phyloP scores from a whole-genome alignment of 1,139 yeast species.

The Wickerhamomyces sp. region DNA sequence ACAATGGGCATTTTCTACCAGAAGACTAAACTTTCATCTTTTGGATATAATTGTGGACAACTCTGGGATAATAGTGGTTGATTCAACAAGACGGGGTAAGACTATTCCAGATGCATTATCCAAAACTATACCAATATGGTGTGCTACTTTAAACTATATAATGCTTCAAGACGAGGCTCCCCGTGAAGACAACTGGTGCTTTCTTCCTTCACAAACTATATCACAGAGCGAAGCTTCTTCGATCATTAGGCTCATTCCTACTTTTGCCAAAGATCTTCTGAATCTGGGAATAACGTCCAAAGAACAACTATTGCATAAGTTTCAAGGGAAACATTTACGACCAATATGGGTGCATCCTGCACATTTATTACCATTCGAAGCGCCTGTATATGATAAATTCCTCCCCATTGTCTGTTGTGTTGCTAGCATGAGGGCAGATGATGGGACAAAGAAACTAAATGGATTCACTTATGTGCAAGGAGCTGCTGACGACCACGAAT shows the following conservation, averaged over 20 bases:
- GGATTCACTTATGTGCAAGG: constrained; percentile 73
- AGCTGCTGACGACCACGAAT: constrained; percentile 90
- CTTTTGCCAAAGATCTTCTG: constrained; percentile 44
- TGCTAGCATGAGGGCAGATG: constrained; percentile 57
- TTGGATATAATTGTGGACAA: constrained; percentile 40
- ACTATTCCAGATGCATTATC: constrained; percentile 81
- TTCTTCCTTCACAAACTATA: constrained; percentile 51
- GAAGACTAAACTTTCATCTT: constrained; percentile 72
- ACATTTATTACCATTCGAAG: constrained; percentile 27
- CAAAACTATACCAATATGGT: constrained; percentile 89
- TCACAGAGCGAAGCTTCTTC: constrained; percentile 54
- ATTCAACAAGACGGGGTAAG: constrained; percentile 83
- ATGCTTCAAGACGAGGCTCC: constrained; percentile 30
- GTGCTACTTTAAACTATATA: constrained; percentile 66
- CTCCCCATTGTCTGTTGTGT: constrained; percentile 53
- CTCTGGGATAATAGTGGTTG: constrained; percentile 61
- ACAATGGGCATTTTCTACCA: constrained; percentile 72
- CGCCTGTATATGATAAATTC: constrained; percentile 25
- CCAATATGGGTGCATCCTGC: constrained; percentile 76
- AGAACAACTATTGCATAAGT: constrained; percentile 27
- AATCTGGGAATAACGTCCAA: constrained; percentile 35
- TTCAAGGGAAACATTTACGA: constrained; percentile 46
- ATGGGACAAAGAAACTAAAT: constrained; percentile 41
- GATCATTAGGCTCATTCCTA: constrained; percentile 46
- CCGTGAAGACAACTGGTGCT: constrained; percentile 31